phyloP scores from a whole-genome alignment of 192 early-diverging fungal genomes.

The Coemansia sp. region DNA sequence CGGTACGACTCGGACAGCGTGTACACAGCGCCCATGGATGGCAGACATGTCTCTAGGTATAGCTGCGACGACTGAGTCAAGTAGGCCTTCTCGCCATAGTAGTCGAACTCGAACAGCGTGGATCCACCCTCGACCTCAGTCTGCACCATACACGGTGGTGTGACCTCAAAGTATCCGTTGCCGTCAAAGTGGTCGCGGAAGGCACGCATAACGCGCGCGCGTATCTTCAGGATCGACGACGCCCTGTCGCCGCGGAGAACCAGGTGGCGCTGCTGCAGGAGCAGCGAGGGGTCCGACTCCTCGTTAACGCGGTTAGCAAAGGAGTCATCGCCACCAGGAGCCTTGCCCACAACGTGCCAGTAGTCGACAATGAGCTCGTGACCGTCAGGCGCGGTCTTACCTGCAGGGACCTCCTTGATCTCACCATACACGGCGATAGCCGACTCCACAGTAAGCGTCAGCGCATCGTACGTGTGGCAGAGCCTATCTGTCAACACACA shows the following conservation, averaged over 20 bases:
- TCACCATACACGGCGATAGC: constrained; percentile 89
- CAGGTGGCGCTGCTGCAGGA: constrained; percentile 94
- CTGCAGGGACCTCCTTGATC: constrained; percentile 85
- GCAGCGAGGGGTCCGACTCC: constrained; percentile 85
- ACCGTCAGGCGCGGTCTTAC: constrained; percentile 95
- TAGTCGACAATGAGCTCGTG: constrained; percentile 96
- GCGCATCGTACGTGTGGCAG: constrained; percentile 94
- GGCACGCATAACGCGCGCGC: constrained; percentile 83
- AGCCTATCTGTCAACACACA: constrained; percentile 86
- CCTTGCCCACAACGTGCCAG: constrained; percentile 92
- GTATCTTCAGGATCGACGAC: constrained; percentile 84
- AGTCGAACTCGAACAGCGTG: constrained; percentile 93
- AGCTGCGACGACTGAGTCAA: constrained; percentile 99
- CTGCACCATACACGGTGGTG: constrained; percentile 99
- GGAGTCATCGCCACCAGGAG: constrained; percentile 94
- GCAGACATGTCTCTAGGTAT: constrained; percentile 95
- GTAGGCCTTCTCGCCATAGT: constrained; percentile 97
- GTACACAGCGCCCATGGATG: constrained; percentile 95
- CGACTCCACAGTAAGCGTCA: constrained; percentile 92
- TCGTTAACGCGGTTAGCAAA: constrained; percentile 88
- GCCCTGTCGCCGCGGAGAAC: constrained; percentile 93
- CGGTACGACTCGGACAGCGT: constrained; percentile 96
- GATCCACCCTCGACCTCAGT: constrained; percentile 98
- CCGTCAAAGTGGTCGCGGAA: constrained; percentile 96
- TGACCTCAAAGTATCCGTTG: constrained; percentile 83